Evolutionary conservation across 257 asterid genomes (phyloP), one percentile per base, ranked within the genome.

Genomic region (Ilex asprella): DNA sequence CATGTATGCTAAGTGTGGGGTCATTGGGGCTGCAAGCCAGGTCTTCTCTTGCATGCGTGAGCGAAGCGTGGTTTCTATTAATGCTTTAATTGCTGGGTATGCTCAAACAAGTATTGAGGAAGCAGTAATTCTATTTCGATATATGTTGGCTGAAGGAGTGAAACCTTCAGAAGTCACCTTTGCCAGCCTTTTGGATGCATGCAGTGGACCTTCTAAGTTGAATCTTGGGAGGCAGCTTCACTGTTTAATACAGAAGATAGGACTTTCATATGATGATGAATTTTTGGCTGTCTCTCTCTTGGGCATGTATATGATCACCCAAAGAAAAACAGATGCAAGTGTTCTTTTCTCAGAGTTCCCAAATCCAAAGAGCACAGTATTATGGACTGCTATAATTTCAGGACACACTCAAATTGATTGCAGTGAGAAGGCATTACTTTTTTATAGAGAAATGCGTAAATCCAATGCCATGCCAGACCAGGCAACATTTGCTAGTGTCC

Each of bases 301-400:
- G 72, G 90, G 89, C 63, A 89, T 89, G 96, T 92, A 89, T 74
- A 60, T 84, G 76, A 71, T 62, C 64, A 59, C 79, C 51, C 80
- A 67, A 46, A 72, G 69, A 58, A 63, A 61, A 51, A 52, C 43
- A 16, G 88, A 86, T 62, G 93, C 97, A 6, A 31, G 39, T 31
- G 21, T 52, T 68, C 75, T 88, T 60, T 92, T 92, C 86, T 81
- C 76, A n/a, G 96, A 89, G 85, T 79, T 92, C 57, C 86, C 91
- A 27, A 54, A 69, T 67, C 95, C 88, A 16, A 89, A 81, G 73
- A 89, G 95, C 82, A 69, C 79, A 12, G 71, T 86, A 21, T 60
- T 89, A 35, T 92, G 99, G 99, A 89, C 99, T 29, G 95, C 89
- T 55, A 60, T 92, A 76, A 86, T 92, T 78, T 92, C 96, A 21